These are phyloP conservation scores for Discostella stelligeroides DNA, from an alignment of 108 stramenopile genomes.

Conservation along the genomic window DNA sequence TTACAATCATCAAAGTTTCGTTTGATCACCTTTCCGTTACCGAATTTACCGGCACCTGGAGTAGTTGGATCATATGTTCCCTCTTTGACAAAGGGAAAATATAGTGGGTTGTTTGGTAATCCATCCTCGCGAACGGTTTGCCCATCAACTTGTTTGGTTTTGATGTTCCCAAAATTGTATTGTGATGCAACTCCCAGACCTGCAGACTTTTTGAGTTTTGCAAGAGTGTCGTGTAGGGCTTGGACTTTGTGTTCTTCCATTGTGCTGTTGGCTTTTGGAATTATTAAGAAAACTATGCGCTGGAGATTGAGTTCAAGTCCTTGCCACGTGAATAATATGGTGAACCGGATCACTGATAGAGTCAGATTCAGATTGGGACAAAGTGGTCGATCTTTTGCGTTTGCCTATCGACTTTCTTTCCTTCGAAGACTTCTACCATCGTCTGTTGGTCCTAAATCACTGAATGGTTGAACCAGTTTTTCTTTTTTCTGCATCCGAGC, in stretches of 20 bases:
- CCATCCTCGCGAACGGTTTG: slow-evolving; percentile 61
- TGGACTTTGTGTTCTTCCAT: slow-evolving; percentile 88
- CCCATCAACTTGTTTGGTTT: slow-evolving; percentile 31
- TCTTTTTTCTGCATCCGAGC: too few relatives aligned
- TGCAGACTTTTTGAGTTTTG: slow-evolving; percentile 64
- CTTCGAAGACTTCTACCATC: too few relatives aligned
- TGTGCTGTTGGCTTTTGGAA: slow-evolving; percentile 6
- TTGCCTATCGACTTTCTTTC: too few relatives aligned
- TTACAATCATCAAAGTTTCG: slow-evolving; percentile 76
- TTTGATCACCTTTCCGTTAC: slow-evolving; percentile 82
- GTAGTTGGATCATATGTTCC: slow-evolving; percentile 67
- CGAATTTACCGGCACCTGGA: slow-evolving; percentile 47
- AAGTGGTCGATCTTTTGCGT: too few relatives aligned
- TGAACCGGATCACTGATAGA: too few relatives aligned
- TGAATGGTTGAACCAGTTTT: too few relatives aligned
- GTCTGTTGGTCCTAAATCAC: too few relatives aligned
- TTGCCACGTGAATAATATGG: too few relatives aligned
- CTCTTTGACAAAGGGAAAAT: slow-evolving; percentile 74
- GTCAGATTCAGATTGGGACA: too few relatives aligned
- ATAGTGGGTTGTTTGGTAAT: slow-evolving; percentile 79
- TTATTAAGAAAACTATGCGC: too few relatives aligned
- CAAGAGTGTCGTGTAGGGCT: slow-evolving; percentile 76
- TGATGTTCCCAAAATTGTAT: slow-evolving; percentile 56
- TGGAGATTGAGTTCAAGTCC: too few relatives aligned
- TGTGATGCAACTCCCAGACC: slow-evolving; percentile 63